phyloP scores from a whole-genome alignment of 805 yeast genomes.

The Pichia phayaonensis region DNA sequence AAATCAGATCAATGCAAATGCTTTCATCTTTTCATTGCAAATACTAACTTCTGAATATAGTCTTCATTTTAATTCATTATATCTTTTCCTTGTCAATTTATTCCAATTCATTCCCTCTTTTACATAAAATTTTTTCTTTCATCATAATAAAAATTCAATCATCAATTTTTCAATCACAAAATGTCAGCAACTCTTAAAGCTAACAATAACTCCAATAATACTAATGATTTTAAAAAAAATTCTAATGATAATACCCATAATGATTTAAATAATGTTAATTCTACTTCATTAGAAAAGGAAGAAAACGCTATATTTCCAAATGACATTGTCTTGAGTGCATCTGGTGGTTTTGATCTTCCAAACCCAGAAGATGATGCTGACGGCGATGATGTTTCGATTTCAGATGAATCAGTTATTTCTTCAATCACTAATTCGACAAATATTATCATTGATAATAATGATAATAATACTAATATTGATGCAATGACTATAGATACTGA shows the following conservation, averaged over 20 bases:
- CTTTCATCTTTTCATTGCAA: neutral
- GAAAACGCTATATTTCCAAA: slow-evolving; percentile 1
- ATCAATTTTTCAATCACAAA: no score
- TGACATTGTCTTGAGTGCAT: slow-evolving; percentile 2
- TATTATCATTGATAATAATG: neutral
- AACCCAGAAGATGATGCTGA: neutral
- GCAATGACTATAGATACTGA: neutral
- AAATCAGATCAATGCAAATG: neutral
- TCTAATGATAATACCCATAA: neutral
- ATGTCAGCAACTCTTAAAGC: neutral
- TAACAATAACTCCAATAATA: neutral
- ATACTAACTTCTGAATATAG: neutral
- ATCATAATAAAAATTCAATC: neutral
- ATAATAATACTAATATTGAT: neutral
- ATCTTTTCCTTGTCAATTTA: neutral
- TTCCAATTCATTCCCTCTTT: neutral
- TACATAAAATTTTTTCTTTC: neutral
- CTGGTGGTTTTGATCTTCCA: slow-evolving; percentile 4
- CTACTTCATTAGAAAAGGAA: neutral
- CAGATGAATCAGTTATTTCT: neutral
- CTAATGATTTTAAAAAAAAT: no score
- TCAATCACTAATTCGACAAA: neutral
- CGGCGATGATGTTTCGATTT: neutral
- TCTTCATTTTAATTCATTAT: neutral
- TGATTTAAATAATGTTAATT: no score